Evolutionary conservation across 208 protist genomes (phyloP).

Genomic region (Acanthamoeba castellanii): DNA sequence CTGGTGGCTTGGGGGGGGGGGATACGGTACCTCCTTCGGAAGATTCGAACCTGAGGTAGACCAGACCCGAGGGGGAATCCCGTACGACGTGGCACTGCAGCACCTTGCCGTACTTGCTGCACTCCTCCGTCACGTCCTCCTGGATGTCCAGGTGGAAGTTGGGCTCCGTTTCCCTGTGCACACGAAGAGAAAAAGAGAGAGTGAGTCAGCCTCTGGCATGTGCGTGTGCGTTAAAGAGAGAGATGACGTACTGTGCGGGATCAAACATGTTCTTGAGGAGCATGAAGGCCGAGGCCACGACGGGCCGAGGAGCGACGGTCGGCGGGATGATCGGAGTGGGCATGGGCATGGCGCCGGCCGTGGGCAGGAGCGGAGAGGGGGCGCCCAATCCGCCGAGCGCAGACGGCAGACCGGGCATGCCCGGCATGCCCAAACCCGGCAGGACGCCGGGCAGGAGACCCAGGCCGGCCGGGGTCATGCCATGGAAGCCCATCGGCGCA

Average conservation of each 20-base stretch:
- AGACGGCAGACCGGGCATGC: not conserved
- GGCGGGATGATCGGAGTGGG: not conserved
- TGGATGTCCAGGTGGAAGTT: constrained; percentile 83
- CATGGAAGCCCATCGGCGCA: not conserved
- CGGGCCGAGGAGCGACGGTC: constrained; percentile 26
- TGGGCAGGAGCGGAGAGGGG: not conserved
- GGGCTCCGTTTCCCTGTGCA: constrained; percentile 73
- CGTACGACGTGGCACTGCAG: constrained; percentile 64
- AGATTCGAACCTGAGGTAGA: constrained; percentile 79
- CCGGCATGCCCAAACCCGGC: not conserved
- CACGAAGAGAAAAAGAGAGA: not conserved
- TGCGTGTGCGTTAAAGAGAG: not conserved
- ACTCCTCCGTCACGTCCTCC: constrained; percentile 84
- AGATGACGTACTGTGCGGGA: constrained; percentile 74
- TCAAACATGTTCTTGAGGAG: constrained; percentile 87
- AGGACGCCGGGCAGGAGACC: not conserved
- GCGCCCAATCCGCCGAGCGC: not conserved
- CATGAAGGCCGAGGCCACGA: constrained; percentile 41
- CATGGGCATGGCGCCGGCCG: not conserved
- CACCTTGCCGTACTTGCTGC: constrained; percentile 79
- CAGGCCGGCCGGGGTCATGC: not conserved
- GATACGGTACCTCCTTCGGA: not conserved
- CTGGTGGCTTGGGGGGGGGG: no score
- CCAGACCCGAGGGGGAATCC: constrained; percentile 74
- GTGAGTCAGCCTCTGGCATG: not conserved